Evolutionary conservation across 106 monocot genomes (phyloP).

Genomic region (Platanthera zijinensis): DNA sequence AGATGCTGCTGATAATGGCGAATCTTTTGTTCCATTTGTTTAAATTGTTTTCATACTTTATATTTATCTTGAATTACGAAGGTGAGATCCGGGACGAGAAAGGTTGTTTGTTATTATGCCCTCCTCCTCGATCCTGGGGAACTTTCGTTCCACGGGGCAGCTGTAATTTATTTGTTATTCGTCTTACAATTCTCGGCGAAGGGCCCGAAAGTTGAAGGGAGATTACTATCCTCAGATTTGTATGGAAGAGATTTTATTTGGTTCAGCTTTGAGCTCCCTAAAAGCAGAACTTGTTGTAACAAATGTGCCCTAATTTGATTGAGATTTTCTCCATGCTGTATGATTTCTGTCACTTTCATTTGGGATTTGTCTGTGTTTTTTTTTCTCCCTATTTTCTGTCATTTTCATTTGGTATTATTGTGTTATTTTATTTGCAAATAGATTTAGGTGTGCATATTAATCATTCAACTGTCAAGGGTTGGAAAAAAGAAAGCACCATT

Average conservation of each 20-base stretch:
- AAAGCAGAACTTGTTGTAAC: neutral
- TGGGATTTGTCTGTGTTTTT: too few species aligned
- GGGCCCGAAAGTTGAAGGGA: neutral
- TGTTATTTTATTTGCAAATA: neutral
- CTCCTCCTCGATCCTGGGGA: neutral
- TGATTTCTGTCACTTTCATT: too few species aligned
- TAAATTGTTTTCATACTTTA: neutral
- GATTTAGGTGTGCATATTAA: neutral
- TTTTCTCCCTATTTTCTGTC: neutral
- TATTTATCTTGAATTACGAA: neutral
- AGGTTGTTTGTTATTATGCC: neutral
- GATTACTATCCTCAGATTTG: neutral
- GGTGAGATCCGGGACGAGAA: neutral
- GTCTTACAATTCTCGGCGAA: neutral
- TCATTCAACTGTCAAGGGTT: neutral
- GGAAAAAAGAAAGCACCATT: neutral
- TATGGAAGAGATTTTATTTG: neutral
- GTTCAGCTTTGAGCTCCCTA: neutral
- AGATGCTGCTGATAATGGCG: slow-evolving; percentile 42
- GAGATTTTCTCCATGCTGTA: too few species aligned
- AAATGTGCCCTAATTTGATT: neutral
- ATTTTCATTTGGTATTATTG: neutral
- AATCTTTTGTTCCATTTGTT: neutral
- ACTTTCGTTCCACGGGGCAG: neutral
- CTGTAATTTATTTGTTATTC: neutral